Percentiles rank a stretch among this genome's conserved stretches.
Evolutionary conservation across 2,329 filamentous ascomycete genomes (phyloP).

Genomic region (Hymenoscyphus scutula): DNA sequence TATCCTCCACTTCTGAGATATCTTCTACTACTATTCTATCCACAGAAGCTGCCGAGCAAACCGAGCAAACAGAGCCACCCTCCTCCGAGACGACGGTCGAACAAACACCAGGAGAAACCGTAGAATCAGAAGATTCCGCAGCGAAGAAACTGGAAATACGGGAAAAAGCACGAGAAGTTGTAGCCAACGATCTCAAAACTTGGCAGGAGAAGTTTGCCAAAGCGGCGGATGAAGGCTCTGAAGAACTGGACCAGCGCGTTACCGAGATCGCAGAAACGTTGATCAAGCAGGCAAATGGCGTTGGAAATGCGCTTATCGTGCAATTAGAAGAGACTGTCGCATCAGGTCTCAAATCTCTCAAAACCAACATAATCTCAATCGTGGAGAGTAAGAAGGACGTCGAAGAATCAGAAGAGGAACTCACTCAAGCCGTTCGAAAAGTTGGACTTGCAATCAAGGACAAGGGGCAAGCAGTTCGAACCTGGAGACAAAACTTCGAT

Average conservation of each 20-base stretch:
- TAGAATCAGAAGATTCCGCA: slow-evolving; percentile 34
- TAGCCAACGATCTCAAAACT: slow-evolving; percentile 72
- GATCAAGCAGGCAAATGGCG: slow-evolving; percentile 60
- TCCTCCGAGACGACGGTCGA: slow-evolving; percentile 12
- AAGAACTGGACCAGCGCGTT: slow-evolving; percentile 62
- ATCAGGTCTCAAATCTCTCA: slow-evolving; percentile 63
- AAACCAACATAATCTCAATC: slow-evolving; percentile 63
- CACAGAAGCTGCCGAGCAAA: slow-evolving; percentile 25
- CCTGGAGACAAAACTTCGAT: slow-evolving; percentile 61
- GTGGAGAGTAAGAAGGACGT: slow-evolving; percentile 55
- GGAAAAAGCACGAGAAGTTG: slow-evolving; percentile 60
- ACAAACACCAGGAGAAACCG: slow-evolving; percentile 29
- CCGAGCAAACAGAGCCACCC: slow-evolving; percentile 23
- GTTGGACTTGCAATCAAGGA: slow-evolving; percentile 61
- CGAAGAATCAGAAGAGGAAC: slow-evolving; percentile 50
- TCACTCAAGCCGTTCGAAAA: slow-evolving; percentile 52
- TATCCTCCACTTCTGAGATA: slow-evolving; percentile 32
- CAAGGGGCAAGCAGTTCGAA: slow-evolving; percentile 61
- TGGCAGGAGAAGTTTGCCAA: slow-evolving; percentile 90
- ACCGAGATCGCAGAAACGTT: slow-evolving; percentile 70
- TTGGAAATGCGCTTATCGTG: slow-evolving; percentile 64
- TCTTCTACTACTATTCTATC: slow-evolving; percentile 32
- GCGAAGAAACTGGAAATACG: slow-evolving; percentile 50
- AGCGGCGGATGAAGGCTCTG: slow-evolving; percentile 80
- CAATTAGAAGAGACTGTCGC: slow-evolving; percentile 67